These are phyloP conservation scores for Candida nemodendra DNA, from an alignment of 805 yeast species.

Conservation along the genomic window DNA sequence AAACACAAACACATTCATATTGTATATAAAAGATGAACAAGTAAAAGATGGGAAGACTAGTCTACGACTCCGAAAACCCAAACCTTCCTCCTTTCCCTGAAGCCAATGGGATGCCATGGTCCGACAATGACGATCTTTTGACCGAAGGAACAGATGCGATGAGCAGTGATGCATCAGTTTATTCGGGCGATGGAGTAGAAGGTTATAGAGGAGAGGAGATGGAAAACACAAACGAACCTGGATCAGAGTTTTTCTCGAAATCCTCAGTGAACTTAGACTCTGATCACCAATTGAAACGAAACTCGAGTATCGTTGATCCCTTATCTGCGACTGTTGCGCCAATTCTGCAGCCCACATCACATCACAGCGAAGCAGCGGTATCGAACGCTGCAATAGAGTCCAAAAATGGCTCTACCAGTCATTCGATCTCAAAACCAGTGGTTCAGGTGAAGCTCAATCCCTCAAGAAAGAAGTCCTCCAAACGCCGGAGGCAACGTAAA, in stretches of 20 bases:
- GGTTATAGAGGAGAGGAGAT: too few species aligned
- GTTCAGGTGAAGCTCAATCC: neutral
- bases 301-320: neutral
- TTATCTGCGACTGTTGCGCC: neutral
- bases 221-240: too few species aligned
- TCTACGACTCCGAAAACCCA: slow-evolving; percentile 43
- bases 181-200: too few species aligned
- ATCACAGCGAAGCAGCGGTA: neutral
- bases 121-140: slow-evolving; percentile 29
- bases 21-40: too few species aligned
- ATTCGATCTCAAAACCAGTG: neutral
- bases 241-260: too few species aligned
- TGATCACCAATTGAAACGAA: neutral
- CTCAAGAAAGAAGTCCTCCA: slow-evolving; percentile 1
- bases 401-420: neutral
- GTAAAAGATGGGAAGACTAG: slow-evolving; percentile 3
- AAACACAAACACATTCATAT: too few species aligned
- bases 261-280: too few species aligned
- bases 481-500: slow-evolving; percentile 6
- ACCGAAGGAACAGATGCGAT: too few species aligned
- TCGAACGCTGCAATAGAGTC: too few species aligned
- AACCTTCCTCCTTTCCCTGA: slow-evolving; percentile 39
- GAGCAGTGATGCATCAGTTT: too few species aligned
- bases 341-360: neutral
- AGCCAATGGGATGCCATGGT: slow-evolving; percentile 29